A percentile compares a stretch with the other conserved stretches of the same genome.
Evolutionary conservation across 2,329 filamentous ascomycete species (phyloP).

Genomic region (Aspergillus sp.): DNA sequence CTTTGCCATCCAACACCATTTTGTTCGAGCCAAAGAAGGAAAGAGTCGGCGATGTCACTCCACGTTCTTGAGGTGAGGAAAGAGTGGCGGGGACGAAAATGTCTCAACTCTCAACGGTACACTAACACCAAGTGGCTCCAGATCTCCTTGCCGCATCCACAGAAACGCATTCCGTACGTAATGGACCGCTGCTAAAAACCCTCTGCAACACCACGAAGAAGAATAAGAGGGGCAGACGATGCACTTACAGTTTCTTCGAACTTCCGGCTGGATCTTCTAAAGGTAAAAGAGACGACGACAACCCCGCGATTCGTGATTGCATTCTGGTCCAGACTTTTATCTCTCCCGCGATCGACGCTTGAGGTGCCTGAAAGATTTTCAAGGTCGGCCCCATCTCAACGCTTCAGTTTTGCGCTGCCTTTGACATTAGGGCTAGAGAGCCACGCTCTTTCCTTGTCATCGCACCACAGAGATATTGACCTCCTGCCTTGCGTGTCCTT

Average conservation of each 20-base stretch:
- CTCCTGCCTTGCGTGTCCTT: background rate
- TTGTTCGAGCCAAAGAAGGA: background rate
- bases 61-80: conserved; percentile 1
- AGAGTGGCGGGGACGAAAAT: conserved; percentile 13
- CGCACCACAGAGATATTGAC: background rate
- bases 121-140: conserved; percentile 2
- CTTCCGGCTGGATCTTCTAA: background rate
- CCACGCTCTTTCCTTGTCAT: background rate
- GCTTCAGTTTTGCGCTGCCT: background rate
- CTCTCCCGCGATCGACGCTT: conserved; percentile 2
- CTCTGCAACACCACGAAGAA: background rate
- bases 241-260: background rate
- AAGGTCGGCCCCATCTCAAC: conserved; percentile 1
- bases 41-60: background rate
- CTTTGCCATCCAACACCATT: background rate
- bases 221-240: background rate
- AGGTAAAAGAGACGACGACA: background rate
- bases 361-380: conserved; percentile 8
- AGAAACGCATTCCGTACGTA: conserved; percentile 13
- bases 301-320: background rate
- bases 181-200: conserved; percentile 5
- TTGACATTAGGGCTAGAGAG: background rate
- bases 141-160: conserved; percentile 12
- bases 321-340: conserved; percentile 7
- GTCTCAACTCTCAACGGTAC: conserved; percentile 12